These are phyloP conservation scores for Alternaria sp. DNA, from an alignment of 2,329 filamentous ascomycete species.

Conservation along the genomic window DNA sequence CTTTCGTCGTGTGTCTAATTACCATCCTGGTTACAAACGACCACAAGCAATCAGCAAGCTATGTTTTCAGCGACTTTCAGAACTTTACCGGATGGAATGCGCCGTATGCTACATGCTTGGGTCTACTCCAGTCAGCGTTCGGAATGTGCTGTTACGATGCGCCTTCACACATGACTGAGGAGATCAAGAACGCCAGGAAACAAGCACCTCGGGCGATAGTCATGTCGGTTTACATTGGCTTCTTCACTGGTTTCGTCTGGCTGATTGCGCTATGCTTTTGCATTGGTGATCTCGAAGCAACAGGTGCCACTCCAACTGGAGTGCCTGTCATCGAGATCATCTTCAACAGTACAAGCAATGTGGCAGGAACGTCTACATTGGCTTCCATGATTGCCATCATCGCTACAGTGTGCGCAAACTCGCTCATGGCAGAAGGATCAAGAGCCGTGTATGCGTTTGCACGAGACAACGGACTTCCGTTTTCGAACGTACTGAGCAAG, in stretches of 20 bases:
- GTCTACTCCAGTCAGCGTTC: constrained; percentile 63
- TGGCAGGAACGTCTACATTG: constrained; percentile 56
- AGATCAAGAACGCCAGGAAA: constrained; percentile 61
- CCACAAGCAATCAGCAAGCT: constrained; percentile 62
- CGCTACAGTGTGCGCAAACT: constrained; percentile 56
- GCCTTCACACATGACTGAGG: constrained; percentile 63
- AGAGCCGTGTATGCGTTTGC: constrained; percentile 59
- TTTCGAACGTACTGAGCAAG: constrained; percentile 57
- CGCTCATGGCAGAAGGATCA: constrained; percentile 58
- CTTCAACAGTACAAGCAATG: constrained; percentile 57
- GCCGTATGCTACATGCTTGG: constrained; percentile 62
- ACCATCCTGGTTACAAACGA: constrained; percentile 63
- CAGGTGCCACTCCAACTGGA: constrained; percentile 57
- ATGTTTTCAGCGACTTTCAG: constrained; percentile 65
- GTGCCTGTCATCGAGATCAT: constrained; percentile 64
- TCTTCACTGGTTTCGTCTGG: constrained; percentile 51
- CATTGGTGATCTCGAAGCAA: constrained; percentile 56
- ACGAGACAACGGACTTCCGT: constrained; percentile 63
- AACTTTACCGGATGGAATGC: constrained; percentile 63
- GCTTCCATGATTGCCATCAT: constrained; percentile 60
- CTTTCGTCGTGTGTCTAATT: constrained; percentile 62
- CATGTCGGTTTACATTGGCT: constrained; percentile 51
- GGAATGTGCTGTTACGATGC: constrained; percentile 64
- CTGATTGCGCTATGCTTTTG: constrained; percentile 53
- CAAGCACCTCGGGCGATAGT: constrained; percentile 59